These are phyloP conservation scores for Malus hybrid DNA, from an alignment of 331 rosid genomes.

Conservation along the genomic window DNA sequence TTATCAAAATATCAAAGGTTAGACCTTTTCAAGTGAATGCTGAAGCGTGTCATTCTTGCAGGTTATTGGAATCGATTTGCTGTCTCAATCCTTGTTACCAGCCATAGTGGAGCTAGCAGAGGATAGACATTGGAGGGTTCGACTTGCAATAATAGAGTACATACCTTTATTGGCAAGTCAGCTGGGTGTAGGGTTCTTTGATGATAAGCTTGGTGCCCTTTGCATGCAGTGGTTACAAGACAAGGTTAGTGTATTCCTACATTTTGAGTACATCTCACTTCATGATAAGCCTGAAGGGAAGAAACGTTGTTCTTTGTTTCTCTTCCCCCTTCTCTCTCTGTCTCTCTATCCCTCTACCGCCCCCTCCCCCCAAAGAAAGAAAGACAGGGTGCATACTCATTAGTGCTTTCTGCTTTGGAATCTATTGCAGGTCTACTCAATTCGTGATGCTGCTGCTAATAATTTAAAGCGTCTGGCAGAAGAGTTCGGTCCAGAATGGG, in stretches of 20 bases:
- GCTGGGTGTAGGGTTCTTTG: slow-evolving; percentile 89
- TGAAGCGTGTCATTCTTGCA: slow-evolving; percentile 29
- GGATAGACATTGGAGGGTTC: slow-evolving; percentile 99
- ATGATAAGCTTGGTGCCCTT: slow-evolving; percentile 91
- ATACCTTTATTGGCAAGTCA: slow-evolving; percentile 95
- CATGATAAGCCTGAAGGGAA: neutral
- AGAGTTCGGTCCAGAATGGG: slow-evolving; percentile 98
- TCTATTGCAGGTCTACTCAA: slow-evolving; percentile 72
- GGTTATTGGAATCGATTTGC: slow-evolving; percentile 93
- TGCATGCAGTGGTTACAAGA: slow-evolving; percentile 99
- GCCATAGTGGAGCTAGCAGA: slow-evolving; percentile 99
- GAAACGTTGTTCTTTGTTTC: neutral
- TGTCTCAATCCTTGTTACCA: slow-evolving; percentile 91
- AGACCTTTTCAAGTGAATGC: neutral
- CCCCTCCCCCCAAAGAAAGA: neutral
- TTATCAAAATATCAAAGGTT: neutral
- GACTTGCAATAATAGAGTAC: slow-evolving; percentile 26
- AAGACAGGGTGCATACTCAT: neutral
- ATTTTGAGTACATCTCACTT: neutral
- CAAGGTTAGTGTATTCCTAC: slow-evolving; percentile 51
- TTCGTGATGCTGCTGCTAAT: slow-evolving; percentile 98
- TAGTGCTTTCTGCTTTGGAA: neutral
- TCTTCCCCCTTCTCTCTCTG: no score
- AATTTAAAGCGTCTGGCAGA: slow-evolving; percentile 97
- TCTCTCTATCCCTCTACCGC: neutral